Percentiles rank a stretch among this genome's conserved stretches.
These are phyloP conservation scores for Cladosporium sp. DNA, from an alignment of 2,329 filamentous ascomycete species.

Conservation along the genomic window DNA sequence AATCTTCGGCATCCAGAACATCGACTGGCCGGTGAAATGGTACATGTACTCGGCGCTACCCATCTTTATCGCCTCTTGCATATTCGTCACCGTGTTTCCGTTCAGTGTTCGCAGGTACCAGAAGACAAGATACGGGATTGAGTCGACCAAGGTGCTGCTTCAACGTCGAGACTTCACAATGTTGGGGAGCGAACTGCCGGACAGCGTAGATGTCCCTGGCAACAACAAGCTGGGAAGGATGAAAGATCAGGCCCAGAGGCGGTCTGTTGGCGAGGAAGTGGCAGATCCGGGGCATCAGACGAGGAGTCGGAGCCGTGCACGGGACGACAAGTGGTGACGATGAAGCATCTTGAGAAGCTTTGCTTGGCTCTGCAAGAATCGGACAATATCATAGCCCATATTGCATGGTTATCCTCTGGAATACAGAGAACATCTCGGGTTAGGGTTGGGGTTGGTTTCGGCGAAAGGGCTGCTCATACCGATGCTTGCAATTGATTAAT, in stretches of 20 bases:
- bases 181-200: constrained; percentile 31
- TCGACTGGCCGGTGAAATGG: constrained; percentile 28
- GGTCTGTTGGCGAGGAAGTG: constrained; percentile 10
- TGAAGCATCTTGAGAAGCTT: neutral
- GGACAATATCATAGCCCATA: too few relatives aligned
- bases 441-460: too few relatives aligned
- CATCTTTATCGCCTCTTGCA: constrained; percentile 25
- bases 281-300: neutral
- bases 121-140: constrained; percentile 24
- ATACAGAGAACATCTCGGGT: too few relatives aligned
- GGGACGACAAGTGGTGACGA: too few relatives aligned
- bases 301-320: constrained; percentile 1
- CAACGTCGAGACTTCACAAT: constrained; percentile 30
- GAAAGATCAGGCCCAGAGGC: constrained; percentile 9
- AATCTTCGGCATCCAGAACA: constrained; percentile 33
- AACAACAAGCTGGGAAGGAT: constrained; percentile 4
- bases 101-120: constrained; percentile 25
- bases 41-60: constrained; percentile 32
- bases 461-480: too few relatives aligned
- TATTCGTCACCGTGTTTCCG: constrained; percentile 28
- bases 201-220: constrained; percentile 22
- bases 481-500: too few relatives aligned
- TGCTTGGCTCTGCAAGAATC: too few relatives aligned
- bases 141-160: constrained; percentile 22
- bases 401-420: too few relatives aligned